Evolutionary conservation across 345 rosid genomes (phyloP), one percentile per base, ranked within the genome.

Genomic region (Acer saccharum): DNA sequence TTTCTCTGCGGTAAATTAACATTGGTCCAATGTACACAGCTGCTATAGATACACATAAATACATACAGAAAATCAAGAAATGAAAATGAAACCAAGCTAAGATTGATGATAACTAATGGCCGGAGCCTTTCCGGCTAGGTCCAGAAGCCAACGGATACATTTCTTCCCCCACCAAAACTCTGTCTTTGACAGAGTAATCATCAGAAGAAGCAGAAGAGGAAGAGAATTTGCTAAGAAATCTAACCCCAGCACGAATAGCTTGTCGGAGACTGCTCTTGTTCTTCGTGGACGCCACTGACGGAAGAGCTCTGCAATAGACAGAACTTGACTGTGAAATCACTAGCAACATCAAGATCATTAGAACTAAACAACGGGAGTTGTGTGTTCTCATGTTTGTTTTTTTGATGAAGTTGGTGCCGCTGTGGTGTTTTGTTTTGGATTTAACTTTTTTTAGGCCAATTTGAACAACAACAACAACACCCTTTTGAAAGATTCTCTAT

Each of bases 101-200:
- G 66, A 43, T 6, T 41, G 27, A 9, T 17, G 48, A 76, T 43
- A 14, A 52, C 77, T 78, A 90, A 75, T 93, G 95, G 69, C 97
- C 97, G 62, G 95, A 72, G 69, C 97, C 95, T 89, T 86, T 89
- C 88, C 91, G 78, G 87, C 95, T 93, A 17, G 95, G 97, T 57
- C 95, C 97, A 29, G 97, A 80, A 69, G 91, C 82, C 92, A 83
- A 39, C 57, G 85, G 80, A 76, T 78, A 87, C 70, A 67, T 86
- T 76, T 65, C 77, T 35, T 68, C 73, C 61, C 73, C 21, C 48
- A 68, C 29, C 66, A 46, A 70, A 80, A 16, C 81, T 50, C 67
- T 54, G 64, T 73, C 60, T 25, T 75, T 18, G 12, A 35, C 55
- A 23, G 73, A 50, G 50, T 35, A 35, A 1, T 4, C 39, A 35